phyloP scores from a whole-genome alignment of 441 rosid genomes.

The Eruca vesicaria region DNA sequence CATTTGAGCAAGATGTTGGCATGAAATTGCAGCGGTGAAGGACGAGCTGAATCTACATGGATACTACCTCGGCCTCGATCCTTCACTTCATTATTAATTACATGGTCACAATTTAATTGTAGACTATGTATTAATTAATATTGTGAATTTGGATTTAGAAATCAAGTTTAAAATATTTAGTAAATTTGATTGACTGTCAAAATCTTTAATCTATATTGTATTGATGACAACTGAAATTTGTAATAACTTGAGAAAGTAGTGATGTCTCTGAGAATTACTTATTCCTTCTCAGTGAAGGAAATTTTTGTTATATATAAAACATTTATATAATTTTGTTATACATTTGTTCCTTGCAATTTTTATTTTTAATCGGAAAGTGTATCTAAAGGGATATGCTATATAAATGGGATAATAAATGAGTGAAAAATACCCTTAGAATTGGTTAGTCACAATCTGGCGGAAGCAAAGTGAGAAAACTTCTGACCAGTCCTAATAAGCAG shows the following conservation, averaged over 20 bases:
- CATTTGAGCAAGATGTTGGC: constrained; percentile 41
- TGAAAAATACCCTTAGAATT: neutral
- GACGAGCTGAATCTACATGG: constrained; percentile 6
- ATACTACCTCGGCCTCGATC: constrained; percentile 37
- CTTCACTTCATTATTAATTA: constrained; percentile 19
- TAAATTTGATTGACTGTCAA: neutral
- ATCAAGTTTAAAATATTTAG: neutral
- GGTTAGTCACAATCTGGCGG: neutral
- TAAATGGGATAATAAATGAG: neutral
- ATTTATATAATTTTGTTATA: neutral
- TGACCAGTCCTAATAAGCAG: neutral
- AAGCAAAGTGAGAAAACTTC: neutral
- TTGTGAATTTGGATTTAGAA: neutral
- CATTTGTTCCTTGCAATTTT: neutral
- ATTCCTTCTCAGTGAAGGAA: neutral
- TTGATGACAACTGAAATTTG: neutral
- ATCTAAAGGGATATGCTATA: neutral
- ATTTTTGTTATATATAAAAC: neutral
- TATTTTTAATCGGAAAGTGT: neutral
- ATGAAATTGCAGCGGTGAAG: constrained; percentile 25
- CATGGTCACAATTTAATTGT: neutral
- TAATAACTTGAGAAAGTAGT: neutral
- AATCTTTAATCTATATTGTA: neutral
- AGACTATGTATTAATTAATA: neutral
- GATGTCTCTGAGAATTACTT: neutral